Evolutionary conservation across 495 filamentous ascomycete genomes (phyloP), one percentile per base, ranked within the genome.

Genomic region (Jackrogersella multiformis): DNA sequence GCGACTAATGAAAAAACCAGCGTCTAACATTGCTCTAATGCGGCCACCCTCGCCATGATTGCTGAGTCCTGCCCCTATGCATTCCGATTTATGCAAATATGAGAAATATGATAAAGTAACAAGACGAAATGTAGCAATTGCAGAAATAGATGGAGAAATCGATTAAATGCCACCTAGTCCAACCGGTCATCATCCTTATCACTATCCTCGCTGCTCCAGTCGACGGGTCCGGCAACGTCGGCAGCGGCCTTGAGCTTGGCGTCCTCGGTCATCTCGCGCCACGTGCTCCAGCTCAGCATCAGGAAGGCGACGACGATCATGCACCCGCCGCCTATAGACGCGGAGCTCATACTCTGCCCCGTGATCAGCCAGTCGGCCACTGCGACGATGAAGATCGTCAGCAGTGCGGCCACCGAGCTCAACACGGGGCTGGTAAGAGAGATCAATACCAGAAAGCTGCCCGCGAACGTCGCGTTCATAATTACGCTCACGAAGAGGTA

Each of bases 351-450:
- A 0, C 90, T 87, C 56, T 87, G 82, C 21, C 92, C 92, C 1
- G 90, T 94, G 60, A 90, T 80, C 44, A 92, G 70, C 91, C 94
- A 96, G 75, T 99, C 95, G 32, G 89, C 90, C 35, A 97, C 83
- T 0, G 94, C 94, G 1, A 99, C 94, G 52, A 97, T 85, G 82
- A 99, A 97, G 67, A 99, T 98, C 13, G 95, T 98, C 24, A 99
- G 84, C 39, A 99, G 84, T 4, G 93, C 92, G 4, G 95, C 95
- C 6, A 99, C 95, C 13, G 89, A 93, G 57, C 89, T 93, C 4
- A 99, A 82, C 6, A 99, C 95, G 3, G 95, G 95, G 15, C 90
- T 93, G 2, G 95, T 99, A 8, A 99, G 84, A 8, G 88, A 91
- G 60, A 99, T 98, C 15, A 99, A 84, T 20, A 96, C 89, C 13